These are phyloP conservation scores for Chytridium lagenaria DNA, from an alignment of 371 early-diverging fungal species.

Conservation along the genomic window DNA sequence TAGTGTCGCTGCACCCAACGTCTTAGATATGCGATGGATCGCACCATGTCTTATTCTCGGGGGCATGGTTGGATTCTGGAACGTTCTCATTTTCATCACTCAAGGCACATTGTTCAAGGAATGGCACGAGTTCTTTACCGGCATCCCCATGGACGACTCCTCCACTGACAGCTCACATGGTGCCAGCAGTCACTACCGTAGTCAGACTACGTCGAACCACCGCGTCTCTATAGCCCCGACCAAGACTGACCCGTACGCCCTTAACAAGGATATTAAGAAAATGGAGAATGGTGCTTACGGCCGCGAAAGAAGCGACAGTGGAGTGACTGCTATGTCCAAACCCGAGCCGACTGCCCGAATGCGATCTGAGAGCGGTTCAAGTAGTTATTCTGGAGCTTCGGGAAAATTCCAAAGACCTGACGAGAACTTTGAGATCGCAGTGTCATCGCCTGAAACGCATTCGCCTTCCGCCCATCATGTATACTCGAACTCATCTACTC, in stretches of 20 bases:
- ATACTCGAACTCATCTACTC: no score
- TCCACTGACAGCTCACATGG: neutral
- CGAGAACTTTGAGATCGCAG: neutral
- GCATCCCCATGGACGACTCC: constrained; percentile 10
- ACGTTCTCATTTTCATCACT: constrained; percentile 17
- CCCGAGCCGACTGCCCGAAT: neutral
- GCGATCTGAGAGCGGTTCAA: neutral
- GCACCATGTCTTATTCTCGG: neutral
- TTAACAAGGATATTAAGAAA: neutral
- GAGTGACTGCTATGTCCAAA: neutral
- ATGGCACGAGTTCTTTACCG: constrained; percentile 6
- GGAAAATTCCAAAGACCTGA: neutral
- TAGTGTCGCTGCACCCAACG: neutral
- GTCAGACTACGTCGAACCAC: neutral
- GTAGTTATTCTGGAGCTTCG: neutral
- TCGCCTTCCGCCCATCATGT: no score
- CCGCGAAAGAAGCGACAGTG: neutral
- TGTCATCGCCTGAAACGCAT: neutral
- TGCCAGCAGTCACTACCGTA: neutral
- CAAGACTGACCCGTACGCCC: neutral
- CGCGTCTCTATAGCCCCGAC: neutral
- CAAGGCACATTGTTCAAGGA: constrained; percentile 10
- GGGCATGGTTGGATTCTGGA: constrained; percentile 3
- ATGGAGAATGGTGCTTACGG: neutral
- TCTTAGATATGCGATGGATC: neutral